These are phyloP conservation scores for Globisporangium lucens DNA, from an alignment of 352 stramenopile species.

Conservation along the genomic window DNA sequence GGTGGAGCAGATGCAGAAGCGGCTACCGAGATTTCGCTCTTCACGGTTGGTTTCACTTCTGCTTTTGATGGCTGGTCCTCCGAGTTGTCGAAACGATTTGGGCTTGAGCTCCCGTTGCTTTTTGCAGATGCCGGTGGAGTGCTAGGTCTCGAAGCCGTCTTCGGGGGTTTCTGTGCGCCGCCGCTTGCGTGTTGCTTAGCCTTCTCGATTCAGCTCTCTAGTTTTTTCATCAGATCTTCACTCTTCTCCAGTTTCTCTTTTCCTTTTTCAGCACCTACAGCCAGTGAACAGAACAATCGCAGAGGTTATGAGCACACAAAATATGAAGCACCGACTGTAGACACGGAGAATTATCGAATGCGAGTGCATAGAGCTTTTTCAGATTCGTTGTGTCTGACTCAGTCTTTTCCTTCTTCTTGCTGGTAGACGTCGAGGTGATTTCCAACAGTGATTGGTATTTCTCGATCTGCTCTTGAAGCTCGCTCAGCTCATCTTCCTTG, in stretches of 20 bases:
- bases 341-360: conserved; percentile 7
- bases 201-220: conserved; percentile 23
- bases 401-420: conserved; percentile 16
- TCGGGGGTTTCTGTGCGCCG: neutral
- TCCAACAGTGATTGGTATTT: conserved; percentile 77
- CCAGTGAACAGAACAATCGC: neutral
- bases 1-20: neutral
- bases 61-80: neutral
- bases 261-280: conserved; percentile 8
- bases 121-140: conserved; percentile 4
- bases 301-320: neutral
- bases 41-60: neutral
- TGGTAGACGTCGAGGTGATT: conserved; percentile 33
- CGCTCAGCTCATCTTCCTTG: conserved; percentile 83
- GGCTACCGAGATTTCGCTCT: neutral
- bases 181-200: neutral
- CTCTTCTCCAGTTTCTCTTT: conserved; percentile 12
- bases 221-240: conserved; percentile 25
- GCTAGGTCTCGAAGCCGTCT: neutral
- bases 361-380: conserved; percentile 13
- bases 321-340: neutral
- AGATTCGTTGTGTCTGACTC: conserved; percentile 7
- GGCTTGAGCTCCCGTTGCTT: neutral
- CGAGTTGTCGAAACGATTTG: neutral
- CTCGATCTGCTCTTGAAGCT: conserved; percentile 83